These are phyloP conservation scores for Podospora pseudoanserina DNA, from an alignment of 495 filamentous ascomycete genomes.

Conservation along the genomic window DNA sequence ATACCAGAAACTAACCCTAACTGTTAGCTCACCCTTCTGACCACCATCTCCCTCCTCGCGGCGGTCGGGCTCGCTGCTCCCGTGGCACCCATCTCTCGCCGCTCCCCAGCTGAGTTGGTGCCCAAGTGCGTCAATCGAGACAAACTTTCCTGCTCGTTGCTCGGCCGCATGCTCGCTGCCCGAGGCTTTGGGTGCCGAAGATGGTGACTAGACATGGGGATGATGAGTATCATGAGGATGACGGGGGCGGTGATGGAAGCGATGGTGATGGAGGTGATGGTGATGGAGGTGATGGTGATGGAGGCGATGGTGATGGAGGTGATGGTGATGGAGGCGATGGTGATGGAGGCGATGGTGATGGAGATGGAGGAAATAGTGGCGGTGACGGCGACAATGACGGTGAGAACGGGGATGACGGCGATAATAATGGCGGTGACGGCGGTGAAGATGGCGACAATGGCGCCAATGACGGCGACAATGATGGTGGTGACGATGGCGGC, in stretches of 20 bases:
- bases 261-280: background rate
- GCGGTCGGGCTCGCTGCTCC: background rate
- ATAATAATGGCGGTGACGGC: background rate
- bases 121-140: background rate
- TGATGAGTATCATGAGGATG: background rate
- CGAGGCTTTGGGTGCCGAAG: background rate
- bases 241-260: background rate
- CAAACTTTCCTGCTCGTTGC: background rate
- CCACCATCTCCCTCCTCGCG: background rate
- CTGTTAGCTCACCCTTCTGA: background rate
- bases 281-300: background rate
- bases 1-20: background rate
- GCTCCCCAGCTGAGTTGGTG: background rate
- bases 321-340: background rate
- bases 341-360: background rate
- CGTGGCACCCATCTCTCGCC: background rate
- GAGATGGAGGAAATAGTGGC: background rate
- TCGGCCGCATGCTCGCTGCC: background rate
- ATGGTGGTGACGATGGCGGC: background rate
- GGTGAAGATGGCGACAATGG: background rate
- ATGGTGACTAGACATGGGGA: background rate
- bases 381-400: too few relatives aligned
- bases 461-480: background rate
- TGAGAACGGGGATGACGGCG: background rate
- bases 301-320: background rate